These are phyloP conservation scores for Eucalyptus cladocalyx DNA, from an alignment of 345 rosid species.

Conservation along the genomic window DNA sequence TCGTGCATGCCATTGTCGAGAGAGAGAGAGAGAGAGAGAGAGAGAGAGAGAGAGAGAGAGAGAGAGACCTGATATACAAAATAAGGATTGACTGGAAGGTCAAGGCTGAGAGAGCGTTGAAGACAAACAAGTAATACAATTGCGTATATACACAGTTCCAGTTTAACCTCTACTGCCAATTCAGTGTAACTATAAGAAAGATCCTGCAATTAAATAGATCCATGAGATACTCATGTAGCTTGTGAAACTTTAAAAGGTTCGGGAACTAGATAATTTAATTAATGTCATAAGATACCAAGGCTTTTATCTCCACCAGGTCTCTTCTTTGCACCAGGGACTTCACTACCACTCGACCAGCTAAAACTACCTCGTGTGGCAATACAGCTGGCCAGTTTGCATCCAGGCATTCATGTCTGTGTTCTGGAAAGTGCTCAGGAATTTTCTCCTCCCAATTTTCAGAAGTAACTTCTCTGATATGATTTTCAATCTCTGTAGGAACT, in stretches of 20 bases:
- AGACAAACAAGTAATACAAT: constrained; percentile 63
- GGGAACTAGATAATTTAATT: not conserved
- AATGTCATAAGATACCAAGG: constrained; percentile 20
- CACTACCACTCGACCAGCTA: constrained; percentile 63
- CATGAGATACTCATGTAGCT: not conserved
- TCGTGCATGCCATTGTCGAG: too few species aligned
- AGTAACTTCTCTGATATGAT: constrained; percentile 22
- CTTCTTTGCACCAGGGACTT: constrained; percentile 31
- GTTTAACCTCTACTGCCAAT: constrained; percentile 48
- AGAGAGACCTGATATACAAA: not conserved
- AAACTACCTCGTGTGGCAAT: constrained; percentile 59
- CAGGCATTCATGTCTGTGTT: constrained; percentile 78
- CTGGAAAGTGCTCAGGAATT: constrained; percentile 24
- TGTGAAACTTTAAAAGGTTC: not conserved
- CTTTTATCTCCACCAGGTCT: constrained; percentile 12
- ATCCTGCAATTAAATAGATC: not conserved
- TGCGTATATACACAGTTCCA: constrained; percentile 63
- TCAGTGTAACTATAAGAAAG: constrained; percentile 54
- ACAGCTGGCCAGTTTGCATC: constrained; percentile 74
- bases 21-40: not conserved
- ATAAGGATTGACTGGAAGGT: constrained; percentile 42
- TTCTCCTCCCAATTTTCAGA: not conserved
- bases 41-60: not conserved
- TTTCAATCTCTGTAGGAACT: constrained; percentile 16
- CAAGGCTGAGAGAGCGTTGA: constrained; percentile 19